Percentiles rank a stretch among this genome's conserved stretches.
Conservation (phyloP, 495 filamentous ascomycete species). For the Acidiella bohemica region DNA sequence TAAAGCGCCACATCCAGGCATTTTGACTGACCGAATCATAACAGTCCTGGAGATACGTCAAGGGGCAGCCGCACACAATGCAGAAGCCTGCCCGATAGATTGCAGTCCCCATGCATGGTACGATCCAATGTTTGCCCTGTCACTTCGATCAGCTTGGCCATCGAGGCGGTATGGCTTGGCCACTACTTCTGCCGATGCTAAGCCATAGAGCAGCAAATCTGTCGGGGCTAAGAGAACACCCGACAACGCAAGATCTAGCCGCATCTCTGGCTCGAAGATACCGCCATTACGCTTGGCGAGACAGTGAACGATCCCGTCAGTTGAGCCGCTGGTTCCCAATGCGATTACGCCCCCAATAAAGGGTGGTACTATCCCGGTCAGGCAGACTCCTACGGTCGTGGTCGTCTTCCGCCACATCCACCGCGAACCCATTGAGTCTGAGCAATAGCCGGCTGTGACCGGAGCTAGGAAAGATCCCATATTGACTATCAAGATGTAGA, state of each 20-base stretch:
- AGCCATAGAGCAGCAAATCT: slow-evolving; percentile 37
- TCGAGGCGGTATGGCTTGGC: background rate
- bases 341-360: slow-evolving; percentile 38
- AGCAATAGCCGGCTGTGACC: slow-evolving; percentile 7
- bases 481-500: slow-evolving; percentile 28
- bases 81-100: slow-evolving; percentile 1
- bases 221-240: slow-evolving; percentile 35
- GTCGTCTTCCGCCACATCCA: slow-evolving; percentile 13
- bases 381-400: slow-evolving; percentile 1
- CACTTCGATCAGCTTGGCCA: background rate
- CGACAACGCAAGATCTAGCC: slow-evolving; percentile 42
- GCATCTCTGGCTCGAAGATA: slow-evolving; percentile 59
- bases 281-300: slow-evolving; percentile 43
- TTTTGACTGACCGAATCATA: slow-evolving; percentile 4
- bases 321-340: slow-evolving; percentile 36
- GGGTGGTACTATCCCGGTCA: slow-evolving; percentile 19
- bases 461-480: slow-evolving; percentile 9
- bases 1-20: too few species aligned
- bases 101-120: slow-evolving; percentile 5
- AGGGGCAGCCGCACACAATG: background rate
- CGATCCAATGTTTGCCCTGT: slow-evolving; percentile 12
- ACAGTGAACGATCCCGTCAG: slow-evolving; percentile 38
- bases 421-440: slow-evolving; percentile 2
- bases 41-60: slow-evolving; percentile 11
- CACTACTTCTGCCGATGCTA: slow-evolving; percentile 32